phyloP scores from a whole-genome alignment of 140 eudicot genomes.

The Senecio squalidus region DNA sequence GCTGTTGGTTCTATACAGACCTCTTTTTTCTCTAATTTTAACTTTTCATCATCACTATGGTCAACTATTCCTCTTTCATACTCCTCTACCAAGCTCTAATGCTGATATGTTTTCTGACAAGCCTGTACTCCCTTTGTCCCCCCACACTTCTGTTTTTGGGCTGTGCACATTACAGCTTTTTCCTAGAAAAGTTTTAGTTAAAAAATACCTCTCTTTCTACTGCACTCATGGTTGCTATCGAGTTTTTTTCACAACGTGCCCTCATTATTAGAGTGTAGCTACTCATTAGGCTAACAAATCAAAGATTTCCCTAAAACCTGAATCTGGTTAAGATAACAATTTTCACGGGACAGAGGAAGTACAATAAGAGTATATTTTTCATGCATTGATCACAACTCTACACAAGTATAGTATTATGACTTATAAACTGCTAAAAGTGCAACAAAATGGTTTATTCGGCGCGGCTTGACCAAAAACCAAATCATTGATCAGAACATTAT shows the following conservation, averaged over 20 bases:
- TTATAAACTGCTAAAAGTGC: too few species aligned
- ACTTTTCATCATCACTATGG: background rate
- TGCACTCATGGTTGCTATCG: too few species aligned
- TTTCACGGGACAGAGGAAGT: background rate
- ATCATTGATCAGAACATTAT: background rate
- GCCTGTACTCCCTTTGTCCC: background rate
- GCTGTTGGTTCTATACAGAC: background rate
- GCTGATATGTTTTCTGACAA: background rate
- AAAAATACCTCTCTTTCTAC: too few species aligned
- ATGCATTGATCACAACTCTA: background rate
- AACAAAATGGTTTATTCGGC: background rate
- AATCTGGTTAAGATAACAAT: background rate
- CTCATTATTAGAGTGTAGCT: background rate
- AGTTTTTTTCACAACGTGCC: too few species aligned
- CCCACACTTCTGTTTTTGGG: too few species aligned
- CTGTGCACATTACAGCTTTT: too few species aligned
- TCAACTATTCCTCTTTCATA: background rate
- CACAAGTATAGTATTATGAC: too few species aligned
- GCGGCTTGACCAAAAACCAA: background rate
- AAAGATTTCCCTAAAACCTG: too few species aligned
- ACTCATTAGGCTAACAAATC: background rate
- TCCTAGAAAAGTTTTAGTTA: too few species aligned
- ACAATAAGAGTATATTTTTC: background rate
- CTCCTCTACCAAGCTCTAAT: background rate
- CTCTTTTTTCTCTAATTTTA: too few species aligned